These are phyloP conservation scores for Fusarium chaquense DNA, from an alignment of 2,329 filamentous ascomycete genomes.

Conservation along the genomic window DNA sequence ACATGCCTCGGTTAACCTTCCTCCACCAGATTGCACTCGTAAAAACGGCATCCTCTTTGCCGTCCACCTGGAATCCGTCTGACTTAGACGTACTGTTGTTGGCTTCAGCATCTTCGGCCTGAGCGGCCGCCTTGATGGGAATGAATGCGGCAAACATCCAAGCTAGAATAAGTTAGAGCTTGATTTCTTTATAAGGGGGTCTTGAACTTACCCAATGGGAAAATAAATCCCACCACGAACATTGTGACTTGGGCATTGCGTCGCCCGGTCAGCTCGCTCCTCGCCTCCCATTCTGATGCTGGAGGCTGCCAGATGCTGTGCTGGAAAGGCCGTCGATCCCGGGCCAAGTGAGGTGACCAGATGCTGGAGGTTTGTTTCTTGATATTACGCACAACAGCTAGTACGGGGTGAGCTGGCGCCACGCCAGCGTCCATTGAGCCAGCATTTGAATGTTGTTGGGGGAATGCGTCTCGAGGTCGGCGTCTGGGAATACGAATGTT, in stretches of 20 bases:
- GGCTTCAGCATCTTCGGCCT: conserved; percentile 64
- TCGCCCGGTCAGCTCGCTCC: conserved; percentile 70
- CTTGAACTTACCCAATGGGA: conserved; percentile 72
- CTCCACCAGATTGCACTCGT: conserved; percentile 71
- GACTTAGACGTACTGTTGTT: conserved; percentile 56
- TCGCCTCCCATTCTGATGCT: conserved; percentile 72
- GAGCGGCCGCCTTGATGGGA: conserved; percentile 73
- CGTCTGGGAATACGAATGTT: conserved; percentile 61
- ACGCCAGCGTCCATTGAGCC: conserved; percentile 61
- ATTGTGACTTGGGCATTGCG: conserved; percentile 80
- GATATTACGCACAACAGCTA: conserved; percentile 47
- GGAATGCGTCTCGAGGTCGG: conserved; percentile 55
- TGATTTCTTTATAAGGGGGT: not conserved
- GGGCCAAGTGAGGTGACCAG: conserved; percentile 79
- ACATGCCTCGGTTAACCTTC: conserved; percentile 69
- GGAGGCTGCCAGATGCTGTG: conserved; percentile 80
- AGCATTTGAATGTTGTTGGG: conserved; percentile 26
- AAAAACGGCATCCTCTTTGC: conserved; percentile 60
- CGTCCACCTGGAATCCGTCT: conserved; percentile 53
- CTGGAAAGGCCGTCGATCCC: conserved; percentile 69
- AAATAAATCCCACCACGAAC: conserved; percentile 82
- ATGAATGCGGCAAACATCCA: conserved; percentile 85
- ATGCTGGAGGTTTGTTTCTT: conserved; percentile 69
- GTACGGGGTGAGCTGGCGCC: conserved; percentile 47
- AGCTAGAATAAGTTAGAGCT: conserved; percentile 58